A percentile compares a stretch with the other conserved stretches of the same genome.
Evolutionary conservation across 2,329 filamentous ascomycete species (phyloP).

Genomic region (Colletotrichum spaethianum): DNA sequence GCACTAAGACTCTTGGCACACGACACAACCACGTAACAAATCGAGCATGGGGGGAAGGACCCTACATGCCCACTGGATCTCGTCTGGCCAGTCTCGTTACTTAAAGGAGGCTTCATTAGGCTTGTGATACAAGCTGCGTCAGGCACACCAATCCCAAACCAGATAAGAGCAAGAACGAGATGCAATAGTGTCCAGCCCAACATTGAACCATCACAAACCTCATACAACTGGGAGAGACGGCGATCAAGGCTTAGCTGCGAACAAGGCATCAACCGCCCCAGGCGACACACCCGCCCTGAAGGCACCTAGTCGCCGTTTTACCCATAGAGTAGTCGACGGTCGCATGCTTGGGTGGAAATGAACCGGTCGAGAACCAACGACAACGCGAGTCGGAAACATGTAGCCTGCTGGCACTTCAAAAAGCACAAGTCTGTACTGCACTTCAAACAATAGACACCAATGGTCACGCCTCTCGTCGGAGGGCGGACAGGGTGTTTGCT

Average conservation of each 20-base stretch:
- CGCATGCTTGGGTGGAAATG: neutral
- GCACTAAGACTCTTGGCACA: neutral
- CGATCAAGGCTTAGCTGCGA: neutral
- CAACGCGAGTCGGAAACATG: neutral
- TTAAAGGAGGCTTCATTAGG: neutral
- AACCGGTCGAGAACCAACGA: neutral
- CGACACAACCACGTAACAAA: constrained; percentile 2
- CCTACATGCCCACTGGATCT: neutral
- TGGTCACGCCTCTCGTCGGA: neutral
- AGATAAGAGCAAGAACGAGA: neutral
- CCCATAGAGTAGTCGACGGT: neutral
- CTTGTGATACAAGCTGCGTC: constrained; percentile 16
- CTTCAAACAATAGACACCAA: neutral
- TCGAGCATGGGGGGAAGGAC: neutral
- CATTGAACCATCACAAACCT: neutral
- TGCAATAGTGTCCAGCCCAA: neutral
- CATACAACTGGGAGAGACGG: neutral
- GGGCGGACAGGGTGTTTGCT: neutral
- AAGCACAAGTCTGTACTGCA: neutral
- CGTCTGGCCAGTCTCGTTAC: neutral
- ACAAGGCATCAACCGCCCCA: no score
- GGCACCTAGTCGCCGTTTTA: neutral
- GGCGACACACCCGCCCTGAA: neutral
- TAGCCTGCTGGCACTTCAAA: neutral
- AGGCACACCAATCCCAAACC: constrained; percentile 32